These are phyloP conservation scores for Myriosclerotinia duriaeana DNA, from an alignment of 2,329 filamentous ascomycete species.

Conservation along the genomic window DNA sequence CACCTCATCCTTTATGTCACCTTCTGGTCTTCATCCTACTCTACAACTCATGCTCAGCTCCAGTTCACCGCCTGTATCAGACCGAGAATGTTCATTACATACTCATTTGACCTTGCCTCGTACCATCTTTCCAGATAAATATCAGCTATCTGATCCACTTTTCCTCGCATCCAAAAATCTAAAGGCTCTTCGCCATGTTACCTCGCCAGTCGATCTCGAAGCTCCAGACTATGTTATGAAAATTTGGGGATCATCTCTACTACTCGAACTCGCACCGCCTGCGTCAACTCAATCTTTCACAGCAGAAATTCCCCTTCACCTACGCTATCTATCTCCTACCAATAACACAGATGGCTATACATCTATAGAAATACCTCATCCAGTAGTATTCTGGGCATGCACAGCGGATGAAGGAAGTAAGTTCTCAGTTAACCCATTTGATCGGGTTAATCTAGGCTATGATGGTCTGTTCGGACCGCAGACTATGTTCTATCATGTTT, in stretches of 20 bases:
- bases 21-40: constrained; percentile 81
- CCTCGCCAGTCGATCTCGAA: constrained; percentile 82
- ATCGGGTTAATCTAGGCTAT: constrained; percentile 79
- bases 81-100: constrained; percentile 68
- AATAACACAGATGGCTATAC: constrained; percentile 50
- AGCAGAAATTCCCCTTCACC: constrained; percentile 74
- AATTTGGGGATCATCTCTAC: constrained; percentile 75
- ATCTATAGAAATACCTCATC: constrained; percentile 68
- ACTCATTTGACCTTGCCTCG: constrained; percentile 82
- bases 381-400: constrained; percentile 89
- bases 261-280: constrained; percentile 69
- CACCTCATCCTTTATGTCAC: constrained; percentile 61
- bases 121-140: constrained; percentile 79
- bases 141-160: constrained; percentile 74
- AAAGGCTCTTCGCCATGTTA: constrained; percentile 63
- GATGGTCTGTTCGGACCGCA: constrained; percentile 73
- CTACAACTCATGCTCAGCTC: constrained; percentile 65
- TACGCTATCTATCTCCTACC: constrained; percentile 74
- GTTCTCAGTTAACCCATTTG: constrained; percentile 79
- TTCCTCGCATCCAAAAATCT: constrained; percentile 83
- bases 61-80: constrained; percentile 49
- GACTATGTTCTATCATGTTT: constrained; percentile 81
- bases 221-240: constrained; percentile 78
- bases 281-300: constrained; percentile 52
- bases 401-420: constrained; percentile 62